Percentiles rank a stretch among this genome's conserved stretches.
Evolutionary conservation across 352 stramenopile species (phyloP).

Genomic region (Phytophthora fragariae): DNA sequence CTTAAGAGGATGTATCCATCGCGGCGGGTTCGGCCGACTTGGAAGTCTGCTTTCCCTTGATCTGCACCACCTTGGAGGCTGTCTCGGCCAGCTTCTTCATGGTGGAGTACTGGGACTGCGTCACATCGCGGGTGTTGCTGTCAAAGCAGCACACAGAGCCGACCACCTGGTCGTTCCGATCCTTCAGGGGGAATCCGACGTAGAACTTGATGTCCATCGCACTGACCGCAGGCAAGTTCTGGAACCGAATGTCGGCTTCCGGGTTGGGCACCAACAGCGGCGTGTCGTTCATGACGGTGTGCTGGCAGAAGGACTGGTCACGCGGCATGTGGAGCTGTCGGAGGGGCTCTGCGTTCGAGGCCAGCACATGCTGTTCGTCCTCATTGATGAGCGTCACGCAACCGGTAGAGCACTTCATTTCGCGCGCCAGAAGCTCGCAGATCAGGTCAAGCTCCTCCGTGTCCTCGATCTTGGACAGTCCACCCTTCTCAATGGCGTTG

Average conservation of each 20-base stretch:
- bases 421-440: slow-evolving; percentile 60
- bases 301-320: slow-evolving; percentile 70
- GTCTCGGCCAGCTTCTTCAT: slow-evolving; percentile 61
- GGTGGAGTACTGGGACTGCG: slow-evolving; percentile 62
- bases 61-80: slow-evolving; percentile 51
- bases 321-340: slow-evolving; percentile 54
- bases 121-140: slow-evolving; percentile 50
- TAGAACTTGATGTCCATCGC: slow-evolving; percentile 52
- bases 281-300: slow-evolving; percentile 72
- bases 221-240: slow-evolving; percentile 41
- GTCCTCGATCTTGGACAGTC: slow-evolving; percentile 50
- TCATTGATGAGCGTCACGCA: slow-evolving; percentile 67
- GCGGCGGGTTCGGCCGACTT: neutral
- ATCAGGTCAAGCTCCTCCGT: slow-evolving; percentile 70
- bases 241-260: slow-evolving; percentile 76
- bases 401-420: slow-evolving; percentile 63
- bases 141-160: slow-evolving; percentile 75
- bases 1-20: slow-evolving; percentile 9
- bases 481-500: slow-evolving; percentile 45
- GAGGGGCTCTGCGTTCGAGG: slow-evolving; percentile 41
- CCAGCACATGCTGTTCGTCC: slow-evolving; percentile 56
- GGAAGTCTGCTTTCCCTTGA: slow-evolving; percentile 35
- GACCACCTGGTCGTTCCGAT: slow-evolving; percentile 56
- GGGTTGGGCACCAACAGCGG: slow-evolving; percentile 65
- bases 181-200: slow-evolving; percentile 51